These are phyloP conservation scores for Globisporangium yorkense DNA, from an alignment of 352 stramenopile genomes.

Conservation along the genomic window DNA sequence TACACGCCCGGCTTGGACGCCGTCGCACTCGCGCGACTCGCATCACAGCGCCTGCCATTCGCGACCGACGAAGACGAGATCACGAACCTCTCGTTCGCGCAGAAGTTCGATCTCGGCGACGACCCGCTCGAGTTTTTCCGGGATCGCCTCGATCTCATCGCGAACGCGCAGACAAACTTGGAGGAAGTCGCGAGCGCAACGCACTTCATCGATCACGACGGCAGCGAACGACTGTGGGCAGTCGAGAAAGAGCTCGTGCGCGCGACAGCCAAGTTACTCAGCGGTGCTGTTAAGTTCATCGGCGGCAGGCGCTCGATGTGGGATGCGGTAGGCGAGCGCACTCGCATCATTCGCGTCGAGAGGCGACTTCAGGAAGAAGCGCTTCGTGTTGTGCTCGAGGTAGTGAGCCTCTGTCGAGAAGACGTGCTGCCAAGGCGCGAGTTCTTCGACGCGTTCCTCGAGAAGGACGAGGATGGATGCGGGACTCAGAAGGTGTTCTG, in stretches of 20 bases:
- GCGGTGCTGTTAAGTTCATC: not conserved
- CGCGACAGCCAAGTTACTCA: not conserved
- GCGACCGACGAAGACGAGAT: slow-evolving; percentile 1
- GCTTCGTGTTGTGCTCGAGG: not conserved
- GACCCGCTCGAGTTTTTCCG: slow-evolving; percentile 1
- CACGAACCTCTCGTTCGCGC: not conserved
- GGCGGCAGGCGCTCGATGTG: not conserved
- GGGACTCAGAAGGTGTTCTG: not conserved
- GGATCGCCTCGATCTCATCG: not conserved
- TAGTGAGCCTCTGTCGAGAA: not conserved
- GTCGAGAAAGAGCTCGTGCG: not conserved
- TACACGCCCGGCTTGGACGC: not conserved
- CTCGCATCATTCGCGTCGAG: not conserved
- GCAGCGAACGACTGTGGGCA: not conserved
- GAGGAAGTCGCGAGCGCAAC: not conserved
- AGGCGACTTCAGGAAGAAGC: not conserved
- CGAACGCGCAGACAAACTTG: slow-evolving; percentile 1
- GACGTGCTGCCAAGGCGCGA: not conserved
- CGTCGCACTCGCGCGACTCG: not conserved
- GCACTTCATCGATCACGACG: not conserved
- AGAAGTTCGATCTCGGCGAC: slow-evolving; percentile 1
- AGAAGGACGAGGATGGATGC: not conserved
- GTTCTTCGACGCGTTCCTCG: not conserved
- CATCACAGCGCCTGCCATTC: not conserved
- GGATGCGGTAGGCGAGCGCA: not conserved